These are phyloP conservation scores for Mycosarcoma mackinlayi DNA, from an alignment of 1,284 basidiomycete genomes.

Conservation along the genomic window DNA sequence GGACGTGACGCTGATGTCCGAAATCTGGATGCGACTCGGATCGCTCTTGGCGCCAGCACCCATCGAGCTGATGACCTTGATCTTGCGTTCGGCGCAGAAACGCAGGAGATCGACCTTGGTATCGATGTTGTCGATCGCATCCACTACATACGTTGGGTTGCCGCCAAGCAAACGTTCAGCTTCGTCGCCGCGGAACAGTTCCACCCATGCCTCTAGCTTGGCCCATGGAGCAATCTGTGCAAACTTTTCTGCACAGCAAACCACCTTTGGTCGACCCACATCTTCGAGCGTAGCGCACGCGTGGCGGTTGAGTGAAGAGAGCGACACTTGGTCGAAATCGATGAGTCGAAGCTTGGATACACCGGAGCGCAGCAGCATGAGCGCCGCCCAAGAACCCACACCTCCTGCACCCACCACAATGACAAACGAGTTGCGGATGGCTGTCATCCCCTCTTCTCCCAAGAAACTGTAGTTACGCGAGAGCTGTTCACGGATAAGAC, in stretches of 20 bases:
- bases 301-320: constrained; percentile 75
- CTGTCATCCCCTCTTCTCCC: constrained; percentile 86
- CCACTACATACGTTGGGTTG: constrained; percentile 63
- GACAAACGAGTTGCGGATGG: constrained; percentile 80
- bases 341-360: constrained; percentile 62
- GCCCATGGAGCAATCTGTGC: constrained; percentile 77
- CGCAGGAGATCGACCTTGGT: constrained; percentile 76
- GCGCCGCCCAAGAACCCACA: constrained; percentile 92
- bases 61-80: constrained; percentile 84
- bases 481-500: constrained; percentile 74
- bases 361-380: constrained; percentile 75
- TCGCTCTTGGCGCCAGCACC: constrained; percentile 97
- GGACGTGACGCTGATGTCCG: constrained; percentile 89
- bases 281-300: constrained; percentile 90
- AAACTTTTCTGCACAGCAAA: constrained; percentile 79
- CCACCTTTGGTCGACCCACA: constrained; percentile 94
- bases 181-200: constrained; percentile 58
- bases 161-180: constrained; percentile 48
- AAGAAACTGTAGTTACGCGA: constrained; percentile 95
- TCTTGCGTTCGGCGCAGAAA: constrained; percentile 61
- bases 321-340: constrained; percentile 70
- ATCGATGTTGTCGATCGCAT: constrained; percentile 90
- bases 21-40: constrained; percentile 91
- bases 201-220: constrained; percentile 72
- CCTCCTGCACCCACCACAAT: constrained; percentile 95